Percentiles rank a stretch among this genome's conserved stretches.
phyloP scores from a whole-genome alignment of 768 basidiomycete species.

The Rhizopogon roseolus region DNA sequence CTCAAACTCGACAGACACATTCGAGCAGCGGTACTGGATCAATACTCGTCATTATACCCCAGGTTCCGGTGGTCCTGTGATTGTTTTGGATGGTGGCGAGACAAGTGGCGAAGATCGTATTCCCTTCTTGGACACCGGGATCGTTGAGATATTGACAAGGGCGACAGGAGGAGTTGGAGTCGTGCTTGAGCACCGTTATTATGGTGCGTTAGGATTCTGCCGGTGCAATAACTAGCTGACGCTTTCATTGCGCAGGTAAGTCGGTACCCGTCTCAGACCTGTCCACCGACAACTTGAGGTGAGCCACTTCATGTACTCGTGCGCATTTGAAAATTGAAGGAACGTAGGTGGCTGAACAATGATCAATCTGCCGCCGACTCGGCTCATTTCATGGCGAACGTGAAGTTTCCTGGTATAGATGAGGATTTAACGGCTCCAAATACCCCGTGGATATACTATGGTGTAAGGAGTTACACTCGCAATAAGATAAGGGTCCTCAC shows the following conservation, averaged over 20 bases:
- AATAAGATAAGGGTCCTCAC: not conserved
- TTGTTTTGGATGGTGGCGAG: conserved; percentile 91
- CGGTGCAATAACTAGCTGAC: not conserved
- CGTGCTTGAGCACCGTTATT: conserved; percentile 91
- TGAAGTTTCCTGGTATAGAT: conserved; percentile 67
- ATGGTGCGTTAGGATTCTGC: conserved; percentile 43
- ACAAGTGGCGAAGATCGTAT: conserved; percentile 72
- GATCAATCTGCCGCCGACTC: conserved; percentile 88
- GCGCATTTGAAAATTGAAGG: not conserved
- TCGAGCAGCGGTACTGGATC: conserved; percentile 90
- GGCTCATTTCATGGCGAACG: conserved; percentile 82
- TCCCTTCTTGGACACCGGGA: conserved; percentile 63
- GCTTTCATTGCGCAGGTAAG: conserved; percentile 38
- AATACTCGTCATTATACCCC: conserved; percentile 76
- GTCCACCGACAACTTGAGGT: conserved; percentile 80
- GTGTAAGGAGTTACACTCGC: conserved; percentile 42
- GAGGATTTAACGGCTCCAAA: conserved; percentile 67
- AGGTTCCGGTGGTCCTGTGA: conserved; percentile 72
- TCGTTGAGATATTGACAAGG: conserved; percentile 78
- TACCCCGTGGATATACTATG: conserved; percentile 92
- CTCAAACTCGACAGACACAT: conserved; percentile 52
- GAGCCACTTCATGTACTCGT: not conserved
- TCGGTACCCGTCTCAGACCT: conserved; percentile 76
- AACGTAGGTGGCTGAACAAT: conserved; percentile 77
- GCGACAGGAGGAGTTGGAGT: conserved; percentile 87